Evolutionary conservation across 1,284 basidiomycete species (phyloP).

Genomic region (Sanghuangporus weigelae): DNA sequence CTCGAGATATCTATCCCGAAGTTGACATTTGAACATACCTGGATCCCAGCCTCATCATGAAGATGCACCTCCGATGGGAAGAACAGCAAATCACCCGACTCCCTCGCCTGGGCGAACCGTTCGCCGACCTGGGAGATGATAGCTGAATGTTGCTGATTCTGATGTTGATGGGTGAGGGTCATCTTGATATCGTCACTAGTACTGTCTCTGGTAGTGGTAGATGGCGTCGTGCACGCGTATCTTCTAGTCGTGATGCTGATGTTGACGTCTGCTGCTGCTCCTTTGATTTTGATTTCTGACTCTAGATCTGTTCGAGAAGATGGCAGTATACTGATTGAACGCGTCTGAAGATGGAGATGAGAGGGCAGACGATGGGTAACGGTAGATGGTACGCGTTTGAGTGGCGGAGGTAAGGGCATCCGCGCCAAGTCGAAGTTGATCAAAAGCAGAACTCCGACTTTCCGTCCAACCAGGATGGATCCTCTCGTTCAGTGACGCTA

Average conservation of each 20-base stretch:
- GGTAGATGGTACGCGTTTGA: not conserved
- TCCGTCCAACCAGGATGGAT: too few species aligned
- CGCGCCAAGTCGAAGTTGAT: not conserved
- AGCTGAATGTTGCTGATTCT: constrained; percentile 19
- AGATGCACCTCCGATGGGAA: constrained; percentile 65
- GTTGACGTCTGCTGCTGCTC: not conserved
- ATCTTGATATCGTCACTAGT: constrained; percentile 24
- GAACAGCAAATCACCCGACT: constrained; percentile 69
- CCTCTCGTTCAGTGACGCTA: too few species aligned
- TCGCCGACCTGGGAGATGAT: constrained; percentile 56
- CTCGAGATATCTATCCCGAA: not conserved
- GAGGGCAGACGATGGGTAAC: not conserved
- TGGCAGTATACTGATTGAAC: not conserved
- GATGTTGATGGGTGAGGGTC: not conserved
- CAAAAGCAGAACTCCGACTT: not conserved
- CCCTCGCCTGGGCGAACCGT: constrained; percentile 55
- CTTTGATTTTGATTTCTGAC: not conserved
- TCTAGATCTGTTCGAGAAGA: not conserved
- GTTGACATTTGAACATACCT: constrained; percentile 40
- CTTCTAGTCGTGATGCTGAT: not conserved
- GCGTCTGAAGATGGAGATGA: not conserved
- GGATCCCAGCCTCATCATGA: constrained; percentile 54
- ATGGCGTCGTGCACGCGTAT: not conserved
- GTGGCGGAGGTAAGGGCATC: not conserved
- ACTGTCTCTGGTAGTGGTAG: not conserved